Conservation (phyloP, 2,329 filamentous ascomycete species). For the Falciphora oryzae region DNA sequence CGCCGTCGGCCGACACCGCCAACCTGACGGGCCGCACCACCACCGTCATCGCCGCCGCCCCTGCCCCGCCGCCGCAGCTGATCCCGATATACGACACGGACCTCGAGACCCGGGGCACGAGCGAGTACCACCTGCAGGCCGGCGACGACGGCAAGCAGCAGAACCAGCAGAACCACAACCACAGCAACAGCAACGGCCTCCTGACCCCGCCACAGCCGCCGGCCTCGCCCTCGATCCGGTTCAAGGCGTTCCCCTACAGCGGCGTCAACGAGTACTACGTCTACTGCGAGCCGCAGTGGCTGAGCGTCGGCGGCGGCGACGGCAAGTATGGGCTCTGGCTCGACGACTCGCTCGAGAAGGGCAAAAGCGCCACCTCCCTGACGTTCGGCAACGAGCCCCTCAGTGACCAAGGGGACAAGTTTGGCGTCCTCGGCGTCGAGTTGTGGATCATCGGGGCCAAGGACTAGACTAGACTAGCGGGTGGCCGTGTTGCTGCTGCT, state of each 20-base stretch:
- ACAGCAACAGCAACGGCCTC: constrained; percentile 10
- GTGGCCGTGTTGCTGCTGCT: too few relatives aligned
- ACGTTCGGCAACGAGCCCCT: constrained; percentile 95
- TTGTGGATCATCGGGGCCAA: constrained; percentile 76
- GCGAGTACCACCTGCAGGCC: constrained; percentile 8
- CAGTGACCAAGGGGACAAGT: constrained; percentile 89
- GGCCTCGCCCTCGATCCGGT: constrained; percentile 72
- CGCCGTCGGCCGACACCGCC: constrained; percentile 53
- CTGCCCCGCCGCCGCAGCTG: constrained; percentile 12
- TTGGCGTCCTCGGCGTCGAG: constrained; percentile 85
- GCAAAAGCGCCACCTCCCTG: constrained; percentile 75
- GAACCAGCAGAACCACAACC: not conserved
- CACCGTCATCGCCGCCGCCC: constrained; percentile 27
- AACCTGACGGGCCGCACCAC: constrained; percentile 37
- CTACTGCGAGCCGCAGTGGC: constrained; percentile 77
- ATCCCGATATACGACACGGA: constrained; percentile 10
- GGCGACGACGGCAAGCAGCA: constrained; percentile 7
- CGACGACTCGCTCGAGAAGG: constrained; percentile 76
- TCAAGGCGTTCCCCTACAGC: constrained; percentile 95
- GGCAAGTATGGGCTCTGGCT: constrained; percentile 93
- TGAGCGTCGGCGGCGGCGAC: constrained; percentile 83
- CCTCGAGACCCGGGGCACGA: constrained; percentile 7
- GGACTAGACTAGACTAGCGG: not conserved
- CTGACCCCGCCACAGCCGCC: constrained; percentile 29
- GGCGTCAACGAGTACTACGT: constrained; percentile 97